phyloP scores from a whole-genome alignment of 495 filamentous ascomycete species.

The Apiosordaria backusii region DNA sequence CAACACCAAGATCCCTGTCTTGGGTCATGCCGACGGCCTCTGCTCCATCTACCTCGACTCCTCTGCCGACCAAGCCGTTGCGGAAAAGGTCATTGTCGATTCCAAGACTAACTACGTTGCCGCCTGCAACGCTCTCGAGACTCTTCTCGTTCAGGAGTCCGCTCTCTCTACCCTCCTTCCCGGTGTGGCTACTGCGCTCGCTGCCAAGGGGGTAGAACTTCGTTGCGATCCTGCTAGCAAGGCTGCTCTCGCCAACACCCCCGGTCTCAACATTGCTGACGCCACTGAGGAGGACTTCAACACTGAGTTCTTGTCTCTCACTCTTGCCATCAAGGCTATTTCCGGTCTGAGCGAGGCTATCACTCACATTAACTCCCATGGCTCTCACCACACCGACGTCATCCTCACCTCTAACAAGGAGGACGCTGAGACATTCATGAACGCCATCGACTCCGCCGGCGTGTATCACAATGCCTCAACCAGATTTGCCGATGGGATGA shows the following conservation, averaged over 20 bases:
- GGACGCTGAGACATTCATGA: constrained; percentile 75
- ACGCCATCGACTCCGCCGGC: constrained; percentile 79
- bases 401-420: constrained; percentile 69
- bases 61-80: constrained; percentile 68
- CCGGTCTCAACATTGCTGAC: constrained; percentile 51
- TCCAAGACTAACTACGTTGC: constrained; percentile 92
- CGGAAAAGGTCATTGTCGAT: constrained; percentile 78
- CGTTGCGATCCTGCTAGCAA: constrained; percentile 74
- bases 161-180: constrained; percentile 69
- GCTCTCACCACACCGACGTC: constrained; percentile 91
- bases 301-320: constrained; percentile 86
- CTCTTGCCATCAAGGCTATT: constrained; percentile 80
- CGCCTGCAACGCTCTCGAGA: constrained; percentile 93
- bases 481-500: constrained; percentile 91
- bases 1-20: constrained; percentile 88
- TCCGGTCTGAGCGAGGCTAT: constrained; percentile 65
- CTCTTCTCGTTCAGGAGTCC: constrained; percentile 75
- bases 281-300: constrained; percentile 68
- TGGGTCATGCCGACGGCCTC: constrained; percentile 94
- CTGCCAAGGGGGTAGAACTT: constrained; percentile 73
- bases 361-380: constrained; percentile 83
- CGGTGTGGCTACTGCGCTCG: constrained; percentile 62
- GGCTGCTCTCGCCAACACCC: constrained; percentile 49
- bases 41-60: constrained; percentile 85
- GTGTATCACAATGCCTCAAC: constrained; percentile 97